phyloP scores from a whole-genome alignment of 2,329 filamentous ascomycete species.

The Cladorrhinum sp. region DNA sequence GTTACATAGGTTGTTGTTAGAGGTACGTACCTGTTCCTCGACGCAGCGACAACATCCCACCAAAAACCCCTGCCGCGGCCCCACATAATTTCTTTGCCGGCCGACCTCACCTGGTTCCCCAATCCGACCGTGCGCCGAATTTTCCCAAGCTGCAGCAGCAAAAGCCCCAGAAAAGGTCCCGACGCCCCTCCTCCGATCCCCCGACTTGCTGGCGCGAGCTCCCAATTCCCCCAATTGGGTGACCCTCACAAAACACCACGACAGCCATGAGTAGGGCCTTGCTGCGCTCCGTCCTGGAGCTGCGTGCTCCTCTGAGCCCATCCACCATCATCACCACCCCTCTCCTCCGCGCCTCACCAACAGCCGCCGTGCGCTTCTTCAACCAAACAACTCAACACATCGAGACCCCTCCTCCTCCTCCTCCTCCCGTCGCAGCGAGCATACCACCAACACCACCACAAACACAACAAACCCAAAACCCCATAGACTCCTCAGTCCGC shows the following conservation, averaged over 20 bases:
- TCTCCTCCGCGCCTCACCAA: background rate
- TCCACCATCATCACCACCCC: slow-evolving; percentile 27
- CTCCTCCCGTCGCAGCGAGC: slow-evolving; percentile 16
- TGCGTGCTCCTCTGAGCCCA: slow-evolving; percentile 48
- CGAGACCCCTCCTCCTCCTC: slow-evolving; percentile 34
- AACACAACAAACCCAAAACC: slow-evolving; percentile 25
- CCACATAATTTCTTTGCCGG: slow-evolving; percentile 5
- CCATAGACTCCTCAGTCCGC: slow-evolving; percentile 55
- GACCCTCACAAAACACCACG: background rate
- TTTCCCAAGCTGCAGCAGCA: background rate
- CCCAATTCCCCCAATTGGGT: background rate
- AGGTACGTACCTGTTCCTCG: background rate
- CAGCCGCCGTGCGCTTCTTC: slow-evolving; percentile 40
- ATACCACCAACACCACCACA: slow-evolving; percentile 29
- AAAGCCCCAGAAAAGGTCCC: background rate
- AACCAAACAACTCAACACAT: slow-evolving; percentile 51
- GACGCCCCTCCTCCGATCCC: background rate
- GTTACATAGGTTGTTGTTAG: background rate
- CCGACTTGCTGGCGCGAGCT: background rate
- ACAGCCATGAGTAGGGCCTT: slow-evolving; percentile 53
- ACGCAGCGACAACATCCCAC: background rate
- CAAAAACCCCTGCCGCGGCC: background rate
- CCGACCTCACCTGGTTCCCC: background rate
- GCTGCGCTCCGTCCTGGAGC: slow-evolving; percentile 62
- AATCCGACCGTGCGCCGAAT: slow-evolving; percentile 4